Evolutionary conservation across 75 land plant genomes (phyloP).

Genomic region (Cupressus sempervirens): DNA sequence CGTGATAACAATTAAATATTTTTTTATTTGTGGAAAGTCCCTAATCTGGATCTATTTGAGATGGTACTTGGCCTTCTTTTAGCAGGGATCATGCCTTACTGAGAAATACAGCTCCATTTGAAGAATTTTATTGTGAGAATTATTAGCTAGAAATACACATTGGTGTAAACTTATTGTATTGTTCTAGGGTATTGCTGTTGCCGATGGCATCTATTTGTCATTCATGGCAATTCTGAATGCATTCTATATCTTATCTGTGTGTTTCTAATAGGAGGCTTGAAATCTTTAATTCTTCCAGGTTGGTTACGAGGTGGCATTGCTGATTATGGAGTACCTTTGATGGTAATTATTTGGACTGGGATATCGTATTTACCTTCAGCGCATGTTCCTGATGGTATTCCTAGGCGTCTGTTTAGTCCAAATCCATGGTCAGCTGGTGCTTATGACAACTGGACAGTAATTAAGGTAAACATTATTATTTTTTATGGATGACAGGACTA

Average conservation of each 20-base stretch:
- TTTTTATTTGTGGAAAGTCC: neutral
- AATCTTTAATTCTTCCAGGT: constrained; percentile 32
- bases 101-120: neutral
- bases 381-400: constrained; percentile 70
- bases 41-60: neutral
- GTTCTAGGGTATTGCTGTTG: neutral
- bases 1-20: neutral
- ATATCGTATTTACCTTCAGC: constrained; percentile 71
- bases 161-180: neutral
- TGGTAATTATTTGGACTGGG: constrained; percentile 86
- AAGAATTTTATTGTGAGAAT: neutral
- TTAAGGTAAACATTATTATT: constrained; percentile 32
- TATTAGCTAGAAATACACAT: neutral
- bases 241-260: neutral
- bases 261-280: neutral
- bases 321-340: constrained; percentile 87
- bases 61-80: neutral
- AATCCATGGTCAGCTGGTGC: constrained; percentile 88
- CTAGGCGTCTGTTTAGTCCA: constrained; percentile 79
- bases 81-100: neutral
- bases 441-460: constrained; percentile 72
- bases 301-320: constrained; percentile 70
- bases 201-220: neutral
- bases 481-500: neutral
- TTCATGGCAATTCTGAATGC: neutral